These are phyloP conservation scores for Dujonia santamariae DNA, from an alignment of 1,139 yeast species.

Conservation along the genomic window DNA sequence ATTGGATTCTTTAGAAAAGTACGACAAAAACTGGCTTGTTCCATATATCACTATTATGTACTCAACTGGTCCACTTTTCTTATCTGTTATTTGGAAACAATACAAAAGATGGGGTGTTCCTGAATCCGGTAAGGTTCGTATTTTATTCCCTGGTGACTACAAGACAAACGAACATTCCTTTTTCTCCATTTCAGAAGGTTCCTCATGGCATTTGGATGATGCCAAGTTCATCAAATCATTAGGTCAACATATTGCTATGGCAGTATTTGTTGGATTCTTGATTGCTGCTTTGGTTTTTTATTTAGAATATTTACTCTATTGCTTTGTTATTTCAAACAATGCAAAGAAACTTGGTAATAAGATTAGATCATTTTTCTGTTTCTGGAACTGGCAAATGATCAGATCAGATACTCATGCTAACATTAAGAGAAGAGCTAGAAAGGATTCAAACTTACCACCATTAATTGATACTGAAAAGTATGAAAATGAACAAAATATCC, in stretches of 20 bases:
- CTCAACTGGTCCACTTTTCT: constrained; percentile 87
- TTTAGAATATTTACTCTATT: constrained; percentile 61
- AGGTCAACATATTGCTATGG: constrained; percentile 66
- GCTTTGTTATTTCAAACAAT: constrained; percentile 34
- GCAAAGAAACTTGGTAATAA: constrained; percentile 26
- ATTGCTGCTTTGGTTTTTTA: constrained; percentile 56
- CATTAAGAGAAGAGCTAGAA: constrained; percentile 45
- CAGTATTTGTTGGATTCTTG: constrained; percentile 65
- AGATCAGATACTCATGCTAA: constrained; percentile 9
- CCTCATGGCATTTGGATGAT: constrained; percentile 88
- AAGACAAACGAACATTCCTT: constrained; percentile 57
- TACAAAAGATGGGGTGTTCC: constrained; percentile 78
- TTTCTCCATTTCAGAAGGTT: constrained; percentile 72
- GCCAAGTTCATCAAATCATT: constrained; percentile 71
- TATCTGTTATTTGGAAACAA: constrained; percentile 84
- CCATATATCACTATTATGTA: constrained; percentile 93
- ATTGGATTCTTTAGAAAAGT: constrained; percentile 59
- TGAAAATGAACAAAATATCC: constrained; percentile 6
- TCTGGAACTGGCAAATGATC: constrained; percentile 10
- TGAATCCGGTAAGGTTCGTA: constrained; percentile 58
- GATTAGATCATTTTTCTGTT: constrained; percentile 9
- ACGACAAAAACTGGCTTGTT: constrained; percentile 70
- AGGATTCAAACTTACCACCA: constrained; percentile 51
- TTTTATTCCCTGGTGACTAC: constrained; percentile 70
- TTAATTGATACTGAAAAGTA: constrained; percentile 31